Conservation (phyloP, 2,329 filamentous ascomycete species). For the Apiospora pterosperma region DNA sequence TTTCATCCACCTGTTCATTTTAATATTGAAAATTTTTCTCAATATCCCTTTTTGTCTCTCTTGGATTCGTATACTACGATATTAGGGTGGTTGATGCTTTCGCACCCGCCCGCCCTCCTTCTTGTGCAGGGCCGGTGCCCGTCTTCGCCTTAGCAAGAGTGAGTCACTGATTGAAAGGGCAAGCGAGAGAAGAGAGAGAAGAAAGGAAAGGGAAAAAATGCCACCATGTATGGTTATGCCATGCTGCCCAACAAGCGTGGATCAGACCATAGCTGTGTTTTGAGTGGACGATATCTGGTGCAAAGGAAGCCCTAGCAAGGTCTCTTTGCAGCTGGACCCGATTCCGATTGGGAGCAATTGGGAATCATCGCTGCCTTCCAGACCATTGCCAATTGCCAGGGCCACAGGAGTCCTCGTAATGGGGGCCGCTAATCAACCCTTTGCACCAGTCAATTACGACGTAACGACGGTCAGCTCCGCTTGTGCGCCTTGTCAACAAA, state of each 20-base stretch:
- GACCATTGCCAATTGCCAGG: slow-evolving; percentile 4
- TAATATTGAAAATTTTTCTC: slow-evolving; percentile 21
- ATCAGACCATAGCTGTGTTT: slow-evolving; percentile 4
- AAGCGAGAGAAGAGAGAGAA: not conserved
- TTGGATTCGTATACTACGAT: slow-evolving; percentile 9
- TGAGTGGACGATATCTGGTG: slow-evolving; percentile 6
- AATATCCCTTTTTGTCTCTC: slow-evolving; percentile 8
- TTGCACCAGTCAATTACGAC: slow-evolving; percentile 8
- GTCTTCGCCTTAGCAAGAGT: not conserved
- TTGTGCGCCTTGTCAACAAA: slow-evolving; percentile 7
- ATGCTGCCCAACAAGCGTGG: slow-evolving; percentile 25
- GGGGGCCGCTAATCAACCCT: slow-evolving; percentile 10
- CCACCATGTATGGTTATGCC: slow-evolving; percentile 3
- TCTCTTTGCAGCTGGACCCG: not conserved
- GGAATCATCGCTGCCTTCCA: slow-evolving; percentile 3
- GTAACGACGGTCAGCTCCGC: slow-evolving; percentile 3
- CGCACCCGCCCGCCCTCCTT: slow-evolving; percentile 12
- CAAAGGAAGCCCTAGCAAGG: slow-evolving; percentile 1
- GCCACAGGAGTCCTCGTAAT: slow-evolving; percentile 5
- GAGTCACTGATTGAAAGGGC: not conserved
- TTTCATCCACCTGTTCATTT: slow-evolving; percentile 17
- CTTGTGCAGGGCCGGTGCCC: not conserved
- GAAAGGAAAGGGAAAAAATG: not conserved
- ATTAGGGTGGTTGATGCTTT: slow-evolving; percentile 16
- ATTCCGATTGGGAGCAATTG: slow-evolving; percentile 9